These are phyloP conservation scores for Rhododendron ferrugineum DNA, from an alignment of 148 eudicot species.

Conservation along the genomic window DNA sequence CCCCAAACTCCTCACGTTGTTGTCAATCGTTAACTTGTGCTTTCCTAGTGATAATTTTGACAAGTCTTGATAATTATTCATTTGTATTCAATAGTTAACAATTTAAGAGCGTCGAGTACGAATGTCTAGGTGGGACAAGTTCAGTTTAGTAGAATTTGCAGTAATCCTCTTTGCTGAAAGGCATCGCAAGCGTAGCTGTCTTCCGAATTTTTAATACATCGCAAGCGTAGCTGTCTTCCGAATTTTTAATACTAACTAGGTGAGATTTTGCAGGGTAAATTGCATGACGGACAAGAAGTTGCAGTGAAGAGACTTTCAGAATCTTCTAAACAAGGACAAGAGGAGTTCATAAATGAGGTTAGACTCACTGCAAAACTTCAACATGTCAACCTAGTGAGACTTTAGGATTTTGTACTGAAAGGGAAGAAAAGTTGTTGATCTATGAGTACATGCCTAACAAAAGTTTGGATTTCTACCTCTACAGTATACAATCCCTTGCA, in stretches of 20 bases:
- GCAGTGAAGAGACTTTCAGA: slow-evolving; percentile 11
- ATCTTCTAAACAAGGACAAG: slow-evolving; percentile 29
- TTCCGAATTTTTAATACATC: background rate
- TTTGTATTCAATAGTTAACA: background rate
- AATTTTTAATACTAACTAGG: background rate
- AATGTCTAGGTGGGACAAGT: background rate
- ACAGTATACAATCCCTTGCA: background rate
- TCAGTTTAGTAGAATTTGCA: background rate
- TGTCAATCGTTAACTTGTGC: background rate
- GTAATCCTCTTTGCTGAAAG: background rate
- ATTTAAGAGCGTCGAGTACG: background rate
- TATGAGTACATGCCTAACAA: slow-evolving; percentile 1
- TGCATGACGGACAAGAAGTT: slow-evolving; percentile 30
- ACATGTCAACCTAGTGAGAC: slow-evolving; percentile 34
- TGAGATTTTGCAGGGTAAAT: slow-evolving; percentile 23
- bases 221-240: background rate
- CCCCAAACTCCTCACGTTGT: background rate
- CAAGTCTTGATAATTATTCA: background rate
- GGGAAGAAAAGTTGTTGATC: slow-evolving; percentile 25
- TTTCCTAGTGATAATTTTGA: background rate
- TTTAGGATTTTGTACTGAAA: slow-evolving; percentile 35
- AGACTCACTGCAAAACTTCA: background rate
- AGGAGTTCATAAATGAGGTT: slow-evolving; percentile 20
- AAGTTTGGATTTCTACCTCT: slow-evolving; percentile 29
- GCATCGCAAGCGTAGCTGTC: background rate